Conservation (phyloP, 305 asterid genomes). For the Galium porrigens region DNA sequence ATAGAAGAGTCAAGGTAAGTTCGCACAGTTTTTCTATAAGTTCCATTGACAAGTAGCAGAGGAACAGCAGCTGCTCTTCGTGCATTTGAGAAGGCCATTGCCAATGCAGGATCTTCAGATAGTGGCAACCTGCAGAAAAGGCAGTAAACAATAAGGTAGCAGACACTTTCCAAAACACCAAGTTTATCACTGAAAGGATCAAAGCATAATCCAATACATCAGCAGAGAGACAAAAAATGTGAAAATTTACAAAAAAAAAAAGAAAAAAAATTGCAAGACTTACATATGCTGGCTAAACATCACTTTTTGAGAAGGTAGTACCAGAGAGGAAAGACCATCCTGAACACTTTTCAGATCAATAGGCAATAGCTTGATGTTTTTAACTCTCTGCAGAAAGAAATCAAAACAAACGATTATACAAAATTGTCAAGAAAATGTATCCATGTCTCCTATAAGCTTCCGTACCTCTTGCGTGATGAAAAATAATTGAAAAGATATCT, state of each 20-base stretch:
- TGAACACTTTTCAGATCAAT: slow-evolving; percentile 59
- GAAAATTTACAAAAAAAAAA: slow-evolving; percentile 7
- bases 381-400: slow-evolving; percentile 44
- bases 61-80: slow-evolving; percentile 96
- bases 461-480: slow-evolving; percentile 89
- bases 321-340: slow-evolving; percentile 71
- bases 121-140: slow-evolving; percentile 51
- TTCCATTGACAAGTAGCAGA: slow-evolving; percentile 81
- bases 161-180: slow-evolving; percentile 11
- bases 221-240: neutral
- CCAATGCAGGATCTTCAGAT: slow-evolving; percentile 90
- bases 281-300: slow-evolving; percentile 73
- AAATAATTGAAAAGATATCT: slow-evolving; percentile 78
- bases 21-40: slow-evolving; percentile 79
- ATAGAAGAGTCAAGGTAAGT: slow-evolving; percentile 87
- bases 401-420: slow-evolving; percentile 5
- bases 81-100: slow-evolving; percentile 94
- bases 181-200: neutral
- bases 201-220: neutral
- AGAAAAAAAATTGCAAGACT: slow-evolving; percentile 11
- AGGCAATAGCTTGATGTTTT: slow-evolving; percentile 50
- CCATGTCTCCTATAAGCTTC: neutral
- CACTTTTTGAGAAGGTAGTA: slow-evolving; percentile 71
- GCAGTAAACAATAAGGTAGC: slow-evolving; percentile 13
- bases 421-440: neutral